Evolutionary conservation across 2,329 filamentous ascomycete species (phyloP).

Genomic region (Aspergillus oerlinghausenensis): DNA sequence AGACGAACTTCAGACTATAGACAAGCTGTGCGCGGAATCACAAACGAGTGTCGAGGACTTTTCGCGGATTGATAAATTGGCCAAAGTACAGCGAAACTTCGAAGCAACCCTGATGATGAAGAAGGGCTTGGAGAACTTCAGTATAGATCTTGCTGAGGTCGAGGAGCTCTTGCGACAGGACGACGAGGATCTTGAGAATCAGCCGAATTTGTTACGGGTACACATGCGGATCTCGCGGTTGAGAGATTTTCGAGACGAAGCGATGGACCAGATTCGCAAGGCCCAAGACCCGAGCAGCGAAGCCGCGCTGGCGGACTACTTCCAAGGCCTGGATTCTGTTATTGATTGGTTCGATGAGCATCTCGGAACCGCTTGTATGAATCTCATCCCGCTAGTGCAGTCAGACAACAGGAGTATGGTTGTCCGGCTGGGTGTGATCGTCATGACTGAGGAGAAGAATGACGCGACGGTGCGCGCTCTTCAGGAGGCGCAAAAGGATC

Average conservation of each 20-base stretch:
- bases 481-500: constrained; percentile 91
- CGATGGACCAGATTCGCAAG: constrained; percentile 89
- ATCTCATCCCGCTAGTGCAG: constrained; percentile 81
- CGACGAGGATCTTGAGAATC: constrained; percentile 78
- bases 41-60: constrained; percentile 98
- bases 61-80: constrained; percentile 66
- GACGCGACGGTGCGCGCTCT: constrained; percentile 86
- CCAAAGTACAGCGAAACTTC: constrained; percentile 76
- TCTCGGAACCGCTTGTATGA: constrained; percentile 80
- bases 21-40: constrained; percentile 92
- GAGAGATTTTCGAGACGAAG: constrained; percentile 90
- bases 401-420: constrained; percentile 84
- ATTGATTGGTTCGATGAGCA: constrained; percentile 96
- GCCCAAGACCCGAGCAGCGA: constrained; percentile 70
- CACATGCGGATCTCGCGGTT: constrained; percentile 91
- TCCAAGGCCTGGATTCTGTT: constrained; percentile 76
- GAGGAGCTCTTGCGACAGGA: constrained; percentile 78
- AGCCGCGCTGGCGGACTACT: constrained; percentile 83
- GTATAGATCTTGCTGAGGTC: constrained; percentile 68
- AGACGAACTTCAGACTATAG: constrained; percentile 98
- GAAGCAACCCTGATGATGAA: constrained; percentile 92
- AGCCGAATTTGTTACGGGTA: constrained; percentile 82
- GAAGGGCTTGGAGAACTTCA: constrained; percentile 81
- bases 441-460: constrained; percentile 94
- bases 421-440: constrained; percentile 83